Evolutionary conservation across 805 yeast species (phyloP).

Genomic region (Candida loeiensis): DNA sequence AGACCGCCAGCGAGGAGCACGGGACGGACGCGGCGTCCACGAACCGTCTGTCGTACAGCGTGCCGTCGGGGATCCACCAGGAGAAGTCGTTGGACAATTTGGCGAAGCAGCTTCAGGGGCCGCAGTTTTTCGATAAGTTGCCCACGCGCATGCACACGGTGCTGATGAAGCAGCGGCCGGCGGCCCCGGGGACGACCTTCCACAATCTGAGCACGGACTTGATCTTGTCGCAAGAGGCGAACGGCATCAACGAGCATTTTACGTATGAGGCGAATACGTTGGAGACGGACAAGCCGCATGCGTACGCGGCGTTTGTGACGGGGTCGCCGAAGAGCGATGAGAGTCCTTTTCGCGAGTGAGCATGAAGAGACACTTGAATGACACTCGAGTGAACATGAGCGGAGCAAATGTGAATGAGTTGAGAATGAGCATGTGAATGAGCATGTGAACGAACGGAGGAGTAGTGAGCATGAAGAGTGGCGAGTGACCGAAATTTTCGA

Average conservation of each 20-base stretch:
- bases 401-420: no score
- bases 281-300: constrained; percentile 1
- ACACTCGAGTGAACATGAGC: no score
- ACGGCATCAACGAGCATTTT: constrained; percentile 32
- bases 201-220: constrained; percentile 29
- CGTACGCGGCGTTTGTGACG: constrained; percentile 2
- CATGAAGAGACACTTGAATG: no score
- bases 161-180: constrained; percentile 16
- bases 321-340: background rate
- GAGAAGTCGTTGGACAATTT: constrained; percentile 30
- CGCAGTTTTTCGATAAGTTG: constrained; percentile 35
- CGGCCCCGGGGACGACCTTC: constrained; percentile 1
- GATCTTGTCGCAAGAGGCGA: constrained; percentile 14
- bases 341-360: background rate
- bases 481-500: no score
- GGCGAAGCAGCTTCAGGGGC: constrained; percentile 38
- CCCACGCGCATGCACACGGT: constrained; percentile 33
- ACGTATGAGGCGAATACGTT: constrained; percentile 18
- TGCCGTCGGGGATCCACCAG: constrained; percentile 2
- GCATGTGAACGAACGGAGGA: no score
- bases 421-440: no score
- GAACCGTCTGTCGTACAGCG: constrained; percentile 6
- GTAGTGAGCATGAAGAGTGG: no score
- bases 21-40: constrained; percentile 7
- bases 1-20: constrained; percentile 1